A percentile compares a stretch with the other conserved stretches of the same genome.
These are phyloP conservation scores for Fraxinus paxiana DNA, from an alignment of 305 asterid genomes.

Conservation along the genomic window DNA sequence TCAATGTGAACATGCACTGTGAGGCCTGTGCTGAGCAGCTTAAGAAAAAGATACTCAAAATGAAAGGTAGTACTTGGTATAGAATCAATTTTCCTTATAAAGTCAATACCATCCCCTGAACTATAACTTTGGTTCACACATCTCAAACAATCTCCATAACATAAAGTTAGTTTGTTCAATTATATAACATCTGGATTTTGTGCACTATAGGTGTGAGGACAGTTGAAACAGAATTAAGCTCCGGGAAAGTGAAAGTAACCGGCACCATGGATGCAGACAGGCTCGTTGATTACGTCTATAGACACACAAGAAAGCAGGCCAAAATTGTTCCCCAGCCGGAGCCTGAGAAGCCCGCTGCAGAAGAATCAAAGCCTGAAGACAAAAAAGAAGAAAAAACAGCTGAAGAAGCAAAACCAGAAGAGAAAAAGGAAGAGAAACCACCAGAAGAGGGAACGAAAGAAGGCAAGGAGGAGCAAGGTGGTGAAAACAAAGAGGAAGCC, in stretches of 20 bases:
- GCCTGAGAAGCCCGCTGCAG: slow-evolving; percentile 32
- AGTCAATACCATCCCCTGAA: neutral
- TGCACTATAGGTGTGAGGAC: slow-evolving; percentile 61
- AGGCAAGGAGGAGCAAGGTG: neutral
- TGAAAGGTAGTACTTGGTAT: slow-evolving; percentile 51
- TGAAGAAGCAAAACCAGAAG: slow-evolving; percentile 41
- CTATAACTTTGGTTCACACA: neutral
- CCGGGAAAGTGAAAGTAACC: slow-evolving; percentile 69
- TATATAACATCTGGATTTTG: neutral
- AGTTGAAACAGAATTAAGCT: slow-evolving; percentile 68
- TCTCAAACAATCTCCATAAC: neutral
- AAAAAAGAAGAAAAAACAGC: slow-evolving; percentile 34
- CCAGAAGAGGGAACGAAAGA: slow-evolving; percentile 30
- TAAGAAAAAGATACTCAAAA: slow-evolving; percentile 77
- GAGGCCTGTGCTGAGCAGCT: slow-evolving; percentile 86
- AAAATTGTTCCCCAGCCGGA: slow-evolving; percentile 63
- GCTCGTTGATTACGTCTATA: slow-evolving; percentile 78
- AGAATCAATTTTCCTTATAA: too few species aligned
- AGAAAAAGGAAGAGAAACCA: slow-evolving; percentile 39
- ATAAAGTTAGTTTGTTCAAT: neutral
- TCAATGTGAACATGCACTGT: slow-evolving; percentile 86
- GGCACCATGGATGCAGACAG: slow-evolving; percentile 74
- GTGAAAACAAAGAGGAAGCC: slow-evolving; percentile 16
- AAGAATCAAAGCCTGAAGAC: slow-evolving; percentile 41
- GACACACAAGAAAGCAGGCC: slow-evolving; percentile 82